Evolutionary conservation across 495 filamentous ascomycete species (phyloP), one percentile per base, ranked within the genome.

Genomic region (Lasiosphaeris hirsuta): DNA sequence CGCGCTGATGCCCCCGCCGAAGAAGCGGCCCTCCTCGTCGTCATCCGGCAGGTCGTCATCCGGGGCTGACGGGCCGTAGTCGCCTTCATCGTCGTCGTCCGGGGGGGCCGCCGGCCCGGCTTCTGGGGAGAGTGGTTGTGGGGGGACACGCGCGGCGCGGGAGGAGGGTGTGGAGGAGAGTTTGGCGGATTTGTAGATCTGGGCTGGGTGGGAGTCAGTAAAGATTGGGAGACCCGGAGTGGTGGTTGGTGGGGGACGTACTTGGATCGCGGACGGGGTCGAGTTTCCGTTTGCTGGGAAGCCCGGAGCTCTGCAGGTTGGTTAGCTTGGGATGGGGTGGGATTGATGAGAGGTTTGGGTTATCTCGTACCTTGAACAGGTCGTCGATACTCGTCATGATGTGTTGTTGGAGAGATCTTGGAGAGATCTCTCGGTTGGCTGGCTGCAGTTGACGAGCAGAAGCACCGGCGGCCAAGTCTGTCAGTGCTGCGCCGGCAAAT

Each of bases 21-120:
- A 97, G 77, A 99, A 99, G 47, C 94, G 84, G 0, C 93, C 92
- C 56, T 92, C 94, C 52, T 95, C 89, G 65, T 96, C 93, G 64
- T 95, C 92, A 52, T 80, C 81, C 35, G 80, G 76, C 13, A 86
- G 84, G 63, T 87, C 83, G 40, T 74, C 76, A 41, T 81, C 81
- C 36, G 85, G 85, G 1, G 90, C 90, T 35, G 85, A 78, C 4
- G 88, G 87, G 4, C 87, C 90, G 59, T 88, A 85, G 48, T 86
- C 84, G 30, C 81, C 85, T 0, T 76, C 75, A 3, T 82, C 83
- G 41, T 84, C 83, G 44, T 83, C 80, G 19, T 69, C 69, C 19
- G 59, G 46, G 17, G 63, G 66, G 3, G 63, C 70, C 7, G 64
- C 61, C 15, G 77, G 73, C 1, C 72, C 75, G 42, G 83, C 86